These are phyloP conservation scores for Isatis tinctoria DNA, from an alignment of 345 rosid genomes.

Conservation along the genomic window DNA sequence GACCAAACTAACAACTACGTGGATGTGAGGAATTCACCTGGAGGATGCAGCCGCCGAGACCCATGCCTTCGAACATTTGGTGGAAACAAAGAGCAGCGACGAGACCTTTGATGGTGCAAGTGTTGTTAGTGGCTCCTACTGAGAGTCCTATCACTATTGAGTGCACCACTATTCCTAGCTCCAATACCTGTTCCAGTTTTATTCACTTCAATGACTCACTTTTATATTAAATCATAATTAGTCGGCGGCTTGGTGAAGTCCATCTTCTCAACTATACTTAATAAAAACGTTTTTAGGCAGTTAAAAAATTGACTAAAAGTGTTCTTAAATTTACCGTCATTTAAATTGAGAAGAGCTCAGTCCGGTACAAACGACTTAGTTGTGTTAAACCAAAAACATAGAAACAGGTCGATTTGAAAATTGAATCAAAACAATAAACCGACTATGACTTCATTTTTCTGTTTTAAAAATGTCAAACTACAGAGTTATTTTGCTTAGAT, in stretches of 20 bases:
- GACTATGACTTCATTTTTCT: background rate
- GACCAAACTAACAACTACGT: background rate
- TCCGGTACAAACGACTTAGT: background rate
- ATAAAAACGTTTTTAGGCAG: background rate
- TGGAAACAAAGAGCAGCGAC: slow-evolving; percentile 69
- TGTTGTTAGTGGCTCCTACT: slow-evolving; percentile 55
- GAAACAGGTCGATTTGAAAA: background rate
- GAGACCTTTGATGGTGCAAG: slow-evolving; percentile 46
- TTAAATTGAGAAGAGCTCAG: background rate
- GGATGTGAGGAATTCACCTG: slow-evolving; percentile 34
- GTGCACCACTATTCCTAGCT: slow-evolving; percentile 68
- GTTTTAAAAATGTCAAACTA: background rate
- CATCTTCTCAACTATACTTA: background rate
- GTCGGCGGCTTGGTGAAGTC: background rate
- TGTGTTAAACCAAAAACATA: background rate
- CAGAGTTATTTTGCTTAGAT: background rate
- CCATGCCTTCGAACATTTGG: slow-evolving; percentile 79
- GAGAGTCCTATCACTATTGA: slow-evolving; percentile 68
- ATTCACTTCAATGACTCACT: background rate
- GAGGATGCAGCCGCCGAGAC: slow-evolving; percentile 64
- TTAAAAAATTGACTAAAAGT: background rate
- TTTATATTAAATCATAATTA: background rate
- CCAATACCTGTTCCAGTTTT: slow-evolving; percentile 46
- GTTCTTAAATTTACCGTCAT: background rate
- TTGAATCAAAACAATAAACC: background rate